phyloP scores from a whole-genome alignment of 2,329 filamentous ascomycete genomes.

The Colletotrichum ledebouriae region DNA sequence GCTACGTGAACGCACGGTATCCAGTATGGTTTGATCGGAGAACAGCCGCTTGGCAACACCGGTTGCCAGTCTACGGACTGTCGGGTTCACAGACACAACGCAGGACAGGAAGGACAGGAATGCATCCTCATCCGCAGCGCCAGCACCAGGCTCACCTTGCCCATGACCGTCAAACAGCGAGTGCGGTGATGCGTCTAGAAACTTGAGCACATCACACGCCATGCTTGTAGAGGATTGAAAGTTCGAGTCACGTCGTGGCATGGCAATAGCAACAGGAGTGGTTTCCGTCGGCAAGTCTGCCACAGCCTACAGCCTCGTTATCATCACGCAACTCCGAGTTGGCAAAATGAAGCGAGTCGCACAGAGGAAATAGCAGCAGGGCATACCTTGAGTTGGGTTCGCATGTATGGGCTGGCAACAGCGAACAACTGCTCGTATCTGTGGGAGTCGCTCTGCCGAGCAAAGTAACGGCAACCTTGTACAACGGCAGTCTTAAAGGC shows the following conservation, averaged over 20 bases:
- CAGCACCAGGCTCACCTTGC: slow-evolving; percentile 7
- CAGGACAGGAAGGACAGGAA: slow-evolving; percentile 67
- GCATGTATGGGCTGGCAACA: slow-evolving; percentile 69
- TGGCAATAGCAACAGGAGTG: slow-evolving; percentile 49
- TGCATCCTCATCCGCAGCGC: slow-evolving; percentile 52
- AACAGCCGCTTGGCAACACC: slow-evolving; percentile 64
- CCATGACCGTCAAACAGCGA: slow-evolving; percentile 58
- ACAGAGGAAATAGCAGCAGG: background rate
- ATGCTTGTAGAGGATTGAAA: slow-evolving; percentile 56
- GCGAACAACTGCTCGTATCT: slow-evolving; percentile 69
- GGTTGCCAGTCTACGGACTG: slow-evolving; percentile 62
- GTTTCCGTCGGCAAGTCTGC: slow-evolving; percentile 55
- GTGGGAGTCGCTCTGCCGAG: slow-evolving; percentile 62
- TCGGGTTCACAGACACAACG: slow-evolving; percentile 65
- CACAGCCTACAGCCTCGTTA: slow-evolving; percentile 51
- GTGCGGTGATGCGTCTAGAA: slow-evolving; percentile 65
- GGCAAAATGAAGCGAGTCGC: background rate
- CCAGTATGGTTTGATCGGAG: slow-evolving; percentile 52
- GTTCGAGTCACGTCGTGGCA: slow-evolving; percentile 56
- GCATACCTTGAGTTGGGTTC: slow-evolving; percentile 67
- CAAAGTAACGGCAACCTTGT: slow-evolving; percentile 74
- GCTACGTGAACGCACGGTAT: slow-evolving; percentile 53
- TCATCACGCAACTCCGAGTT: background rate
- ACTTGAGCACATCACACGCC: slow-evolving; percentile 67
- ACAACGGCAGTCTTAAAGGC: slow-evolving; percentile 74